These are phyloP conservation scores for Brasenia schreberi DNA, from an alignment of 164 flowering plant species.

Conservation along the genomic window DNA sequence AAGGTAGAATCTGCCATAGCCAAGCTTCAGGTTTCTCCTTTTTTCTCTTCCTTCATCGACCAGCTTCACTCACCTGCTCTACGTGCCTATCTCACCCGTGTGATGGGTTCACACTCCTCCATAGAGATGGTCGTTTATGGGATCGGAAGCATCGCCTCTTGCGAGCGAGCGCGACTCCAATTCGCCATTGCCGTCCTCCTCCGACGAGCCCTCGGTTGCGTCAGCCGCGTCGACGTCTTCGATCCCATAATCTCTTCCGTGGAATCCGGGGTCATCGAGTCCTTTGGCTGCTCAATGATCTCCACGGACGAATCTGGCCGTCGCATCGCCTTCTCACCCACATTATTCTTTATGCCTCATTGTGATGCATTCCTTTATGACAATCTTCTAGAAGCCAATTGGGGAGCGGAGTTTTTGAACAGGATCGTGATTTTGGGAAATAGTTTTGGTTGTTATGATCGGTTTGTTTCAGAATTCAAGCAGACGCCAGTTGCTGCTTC, in stretches of 20 bases:
- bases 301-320: conserved; percentile 60
- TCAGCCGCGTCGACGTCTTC: conserved; percentile 63
- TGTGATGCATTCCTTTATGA: conserved; percentile 69
- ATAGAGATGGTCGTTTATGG: conserved; percentile 86
- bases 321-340: conserved; percentile 42
- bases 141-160: conserved; percentile 78
- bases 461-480: conserved; percentile 19
- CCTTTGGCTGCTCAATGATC: conserved; percentile 52
- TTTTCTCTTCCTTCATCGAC: conserved; percentile 25
- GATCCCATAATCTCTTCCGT: conserved; percentile 68
- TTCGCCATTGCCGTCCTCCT: conserved; percentile 61
- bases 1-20: conserved; percentile 37
- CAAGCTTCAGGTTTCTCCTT: conserved; percentile 43
- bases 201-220: conserved; percentile 50
- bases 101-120: conserved; percentile 32
- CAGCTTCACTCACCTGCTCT: conserved; percentile 35
- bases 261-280: conserved; percentile 46
- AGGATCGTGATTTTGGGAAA: conserved; percentile 56
- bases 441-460: conserved; percentile 47
- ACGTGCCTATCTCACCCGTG: conserved; percentile 15
- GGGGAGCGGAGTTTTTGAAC: conserved; percentile 31
- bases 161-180: conserved; percentile 57
- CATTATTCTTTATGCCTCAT: conserved; percentile 85
- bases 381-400: conserved; percentile 57
- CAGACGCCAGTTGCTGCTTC: conserved; percentile 15